Evolutionary conservation across 345 rosid genomes (phyloP), one percentile per base, ranked within the genome.

Genomic region (Crucihimalaya himalaica): DNA sequence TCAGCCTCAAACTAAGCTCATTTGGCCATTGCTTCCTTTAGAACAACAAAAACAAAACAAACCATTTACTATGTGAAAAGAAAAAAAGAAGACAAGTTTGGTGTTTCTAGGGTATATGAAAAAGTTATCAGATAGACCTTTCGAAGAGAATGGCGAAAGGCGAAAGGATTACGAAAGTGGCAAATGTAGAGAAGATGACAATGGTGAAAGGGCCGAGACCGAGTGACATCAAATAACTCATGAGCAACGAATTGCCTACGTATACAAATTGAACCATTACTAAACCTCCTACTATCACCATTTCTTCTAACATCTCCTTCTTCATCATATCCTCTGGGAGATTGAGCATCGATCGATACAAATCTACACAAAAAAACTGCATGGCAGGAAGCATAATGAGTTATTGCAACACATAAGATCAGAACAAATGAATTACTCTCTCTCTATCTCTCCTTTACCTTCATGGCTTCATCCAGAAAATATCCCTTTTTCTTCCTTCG

Each of bases 1-100:
- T 47, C 77, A 92, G 82, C 81, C 84, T 90, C 76, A 77, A 46
- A 62, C 73, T 80, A 34, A 85, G 59, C 64, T 73, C 78, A 60
- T 75, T 70, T 0, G 99, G 98, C 98, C 97, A 90, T 73, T 79
- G 78, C 65, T 82, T 84, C 89, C 98, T 94, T 83, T 70, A 82
- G 6, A 62, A 61, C 48, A 51, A 62, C 45, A 61, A 60, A 40
- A 60, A 65, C 46, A 50, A 54, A 31, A 10, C 39, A 20, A 48
- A 43, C 46, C 56, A 25, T 21, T 31, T 7, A 51, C 5, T 28
- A 6, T 64, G 74, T 28, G 37, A 50, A 39, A 46, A 6, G 5
- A 23, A 25, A 6, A 28, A 8, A 47, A 3, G 11, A 47, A 3
- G 11, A 7, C 8, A 7, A 76, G 31, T 35, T 20, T 6, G 31